Base-by-base conservation (phyloP, 768 basidiomycete species). In the Coprinopsis sp. region DNA sequence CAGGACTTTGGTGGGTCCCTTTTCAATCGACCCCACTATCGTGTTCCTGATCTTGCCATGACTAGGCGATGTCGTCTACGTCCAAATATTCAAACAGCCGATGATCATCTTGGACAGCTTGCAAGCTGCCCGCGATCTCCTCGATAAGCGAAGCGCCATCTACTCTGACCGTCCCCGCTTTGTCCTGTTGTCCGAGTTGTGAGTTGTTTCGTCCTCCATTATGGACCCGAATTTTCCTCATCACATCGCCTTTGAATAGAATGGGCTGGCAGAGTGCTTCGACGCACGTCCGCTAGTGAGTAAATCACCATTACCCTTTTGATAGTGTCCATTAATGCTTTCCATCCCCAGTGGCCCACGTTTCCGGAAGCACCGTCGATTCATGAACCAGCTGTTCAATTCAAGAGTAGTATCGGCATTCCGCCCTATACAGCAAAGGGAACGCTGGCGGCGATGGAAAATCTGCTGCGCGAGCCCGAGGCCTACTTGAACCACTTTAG, bases 131-230 rank as follows among this genome's bases (percentile, higher is more conserved):
- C 65, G 66, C 8, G 76, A 73, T 43, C 59, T 82, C 18, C 63
- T 82, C 22, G 78, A 79, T 33, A 78, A 70, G 54, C 68, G 76
- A 40, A 72, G 78, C 43, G 55, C 69, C n/a, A 74, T 76, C 37
- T 80, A 78, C 54, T 79, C 78, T 12, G 69, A 77, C 58, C 68
- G 73, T 25, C 75, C 73, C 40, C 64, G 70, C 38, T 73, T 75
- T 47, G 72, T 76, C 19, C 55, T 76, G 37, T 60, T 73, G 44
- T 67, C 68, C 34, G 74, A 78, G 53, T 56, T 78, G 74, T 76
- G 49, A 43, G 73, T 64, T 14, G 38, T 28, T 49, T 37, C n/a
- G 12, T 45, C 23, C 19, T 13, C 25, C 22, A 19, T 7, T 37
- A 44, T 23, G 11, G 22, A 23, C 22, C 13, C 13, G 41, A 42